Evolutionary conservation across 2,329 filamentous ascomycete genomes (phyloP), one percentile per base, ranked within the genome.

Genomic region (Xylaria sp.): DNA sequence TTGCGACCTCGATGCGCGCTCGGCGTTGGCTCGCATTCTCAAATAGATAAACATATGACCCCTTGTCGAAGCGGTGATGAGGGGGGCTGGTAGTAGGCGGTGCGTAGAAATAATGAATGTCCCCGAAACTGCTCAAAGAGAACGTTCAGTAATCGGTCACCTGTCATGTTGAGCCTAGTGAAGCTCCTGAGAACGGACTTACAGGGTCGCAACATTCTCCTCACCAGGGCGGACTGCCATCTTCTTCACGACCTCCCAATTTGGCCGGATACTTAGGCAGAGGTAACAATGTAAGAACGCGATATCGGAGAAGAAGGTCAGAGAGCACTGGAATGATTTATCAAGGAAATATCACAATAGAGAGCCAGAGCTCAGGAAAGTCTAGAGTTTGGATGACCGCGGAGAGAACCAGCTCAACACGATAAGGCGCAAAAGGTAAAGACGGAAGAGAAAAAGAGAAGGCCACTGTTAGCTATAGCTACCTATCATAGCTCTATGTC

Each of bases 61-160:
- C 88, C 79, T 92, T 92, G 80, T 93, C 90, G 79, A 95, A 94
- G 61, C 92, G 89, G 80, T 94, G 91, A 79, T 94, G 92, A n/a
- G 86, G 88, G 37, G 92, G 92, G 66, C 86, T 89, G 66, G 86
- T 84, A 6, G 85, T 85, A 2, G 90, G 89, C n/a, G 89, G 86
- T 32, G 87, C 86, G 81, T 94, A 93, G 80, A 90, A 94, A 80
- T 94, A 94, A 79, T 94, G 92, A 63, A 94, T 79, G 76, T 95
- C 92, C 71, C 88, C 91, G 76, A 93, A 94, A 76, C 92, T 94
- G 71, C 72, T 15, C 25, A 55, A 8, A 0, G 34, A 44, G 18
- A 55, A 65, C 32, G 25, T 32, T 44, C n/a, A 69, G 71, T 78
- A 73, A 80, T 76, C 59, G 74, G 67, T 74, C 28, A 50, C 44